phyloP scores from a whole-genome alignment of 192 early-diverging fungal genomes.

The Piromyces sp. region DNA sequence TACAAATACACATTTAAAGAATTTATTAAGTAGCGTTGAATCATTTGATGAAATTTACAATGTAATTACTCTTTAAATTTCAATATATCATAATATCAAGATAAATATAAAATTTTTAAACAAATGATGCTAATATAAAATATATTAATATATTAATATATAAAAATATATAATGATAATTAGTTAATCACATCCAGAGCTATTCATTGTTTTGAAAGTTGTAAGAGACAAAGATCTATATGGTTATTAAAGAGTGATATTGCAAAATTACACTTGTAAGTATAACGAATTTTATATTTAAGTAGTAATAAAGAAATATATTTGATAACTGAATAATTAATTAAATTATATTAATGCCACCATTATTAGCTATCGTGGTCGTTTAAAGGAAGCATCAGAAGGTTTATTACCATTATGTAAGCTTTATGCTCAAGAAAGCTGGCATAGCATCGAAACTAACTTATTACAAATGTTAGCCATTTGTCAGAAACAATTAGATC shows the following conservation, averaged over 20 bases:
- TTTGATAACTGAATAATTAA: too few relatives aligned
- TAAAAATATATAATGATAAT: neutral
- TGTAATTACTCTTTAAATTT: neutral
- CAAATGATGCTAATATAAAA: too few relatives aligned
- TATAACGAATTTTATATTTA: too few relatives aligned
- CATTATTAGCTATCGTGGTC: conserved; percentile 24
- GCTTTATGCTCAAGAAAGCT: conserved; percentile 33
- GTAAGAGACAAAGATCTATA: conserved; percentile 36
- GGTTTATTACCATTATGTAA: conserved; percentile 40
- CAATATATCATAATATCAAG: too few relatives aligned
- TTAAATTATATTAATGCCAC: too few relatives aligned
- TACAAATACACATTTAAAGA: conserved; percentile 44
- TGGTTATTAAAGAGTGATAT: conserved; percentile 54
- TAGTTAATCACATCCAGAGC: conserved; percentile 44
- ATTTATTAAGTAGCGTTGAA: conserved; percentile 30
- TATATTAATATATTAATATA: neutral
- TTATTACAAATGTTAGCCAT: neutral
- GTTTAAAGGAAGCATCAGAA: conserved; percentile 42
- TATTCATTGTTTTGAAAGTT: conserved; percentile 51
- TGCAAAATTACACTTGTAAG: conserved; percentile 59
- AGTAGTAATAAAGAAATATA: too few relatives aligned
- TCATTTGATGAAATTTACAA: conserved; percentile 56
- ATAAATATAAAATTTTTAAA: too few relatives aligned
- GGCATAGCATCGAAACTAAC: conserved; percentile 46
- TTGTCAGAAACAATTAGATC: neutral